phyloP scores from a whole-genome alignment of 2,329 filamentous ascomycete species.

The Paradendryphiella salina region DNA sequence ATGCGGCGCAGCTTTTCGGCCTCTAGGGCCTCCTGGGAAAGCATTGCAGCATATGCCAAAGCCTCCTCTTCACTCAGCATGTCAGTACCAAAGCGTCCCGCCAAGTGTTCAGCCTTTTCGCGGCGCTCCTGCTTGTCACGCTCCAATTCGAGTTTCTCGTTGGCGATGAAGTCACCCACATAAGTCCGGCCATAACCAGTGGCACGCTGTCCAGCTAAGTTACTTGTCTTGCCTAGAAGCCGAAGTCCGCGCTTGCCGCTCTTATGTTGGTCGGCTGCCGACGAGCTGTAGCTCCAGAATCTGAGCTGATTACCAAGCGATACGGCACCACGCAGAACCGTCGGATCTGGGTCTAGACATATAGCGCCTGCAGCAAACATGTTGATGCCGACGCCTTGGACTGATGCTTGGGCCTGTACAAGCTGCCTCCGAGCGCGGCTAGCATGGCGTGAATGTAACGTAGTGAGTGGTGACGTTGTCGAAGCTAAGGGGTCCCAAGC shows the following conservation, averaged over 20 bases:
- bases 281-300: constrained; percentile 94
- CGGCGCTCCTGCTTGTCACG: constrained; percentile 68
- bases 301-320: constrained; percentile 84
- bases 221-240: constrained; percentile 67
- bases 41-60: constrained; percentile 63
- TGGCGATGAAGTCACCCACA: constrained; percentile 78
- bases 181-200: constrained; percentile 67
- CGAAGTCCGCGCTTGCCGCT: constrained; percentile 78
- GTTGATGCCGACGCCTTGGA: constrained; percentile 70
- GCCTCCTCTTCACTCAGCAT: constrained; percentile 67
- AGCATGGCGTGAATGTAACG: constrained; percentile 81
- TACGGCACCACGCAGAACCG: constrained; percentile 80
- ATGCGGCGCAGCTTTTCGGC: constrained; percentile 54
- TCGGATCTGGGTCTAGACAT: constrained; percentile 83
- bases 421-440: constrained; percentile 77
- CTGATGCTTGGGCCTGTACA: constrained; percentile 67
- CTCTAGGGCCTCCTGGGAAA: constrained; percentile 62
- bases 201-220: constrained; percentile 61
- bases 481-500: constrained; percentile 96
- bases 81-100: constrained; percentile 81
- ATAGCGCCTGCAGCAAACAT: constrained; percentile 83
- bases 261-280: constrained; percentile 69
- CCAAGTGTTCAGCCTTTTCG: constrained; percentile 71
- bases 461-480: constrained; percentile 74
- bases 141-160: constrained; percentile 80